Base-by-base conservation (phyloP, 352 stramenopile genomes). In the Ochromonadaceae sp. region DNA sequence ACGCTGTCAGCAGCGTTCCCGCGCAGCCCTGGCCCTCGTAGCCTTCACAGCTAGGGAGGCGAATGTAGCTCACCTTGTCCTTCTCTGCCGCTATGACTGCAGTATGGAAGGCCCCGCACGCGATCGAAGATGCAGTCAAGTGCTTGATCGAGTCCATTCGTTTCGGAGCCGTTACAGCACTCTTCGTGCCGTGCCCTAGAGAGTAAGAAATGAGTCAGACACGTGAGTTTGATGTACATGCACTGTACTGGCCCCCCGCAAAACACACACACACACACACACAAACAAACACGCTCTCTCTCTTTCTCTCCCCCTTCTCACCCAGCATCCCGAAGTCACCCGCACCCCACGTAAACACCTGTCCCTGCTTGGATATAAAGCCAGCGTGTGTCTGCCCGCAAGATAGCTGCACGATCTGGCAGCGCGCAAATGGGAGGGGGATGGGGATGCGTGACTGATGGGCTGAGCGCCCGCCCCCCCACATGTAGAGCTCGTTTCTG, bases 31-130 rank as follows among this genome's bases (percentile, higher is more conserved):
- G 7, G 44, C 20, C 34, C 28, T 5, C 34, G 44, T 52, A 17
- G 14, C 7, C 25, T 52, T 52, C 31, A n/a, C n/a, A n/a, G n/a
- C n/a, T n/a, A 57, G 48, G 48, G 41, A 57, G 38, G 22, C 4
- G 12, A 39, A 57, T 57, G 41, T 9, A 39, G 31, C 28, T 10
- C 25, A 57, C 41, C 4, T 57, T 35, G 20, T 31, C 17, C 17
- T 38, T 4, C 10, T n/a, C 5, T 12, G 4, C 9, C 7, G 48
- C 48, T 7, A 57, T 57, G 12, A 57, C 17, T 31, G 48, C 48
- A 30, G 48, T 57, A 39, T 57, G 48, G 22, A 57, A 57, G 9
- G 22, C 17, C 25, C 48, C 48, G 41, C 48, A 57, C 5, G 48
- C 38, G 25, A 57, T 57, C 22, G 3, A 22, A 57, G 7, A 30